Conservation (phyloP, 2,329 filamentous ascomycete genomes). For the Alternaria solani region DNA sequence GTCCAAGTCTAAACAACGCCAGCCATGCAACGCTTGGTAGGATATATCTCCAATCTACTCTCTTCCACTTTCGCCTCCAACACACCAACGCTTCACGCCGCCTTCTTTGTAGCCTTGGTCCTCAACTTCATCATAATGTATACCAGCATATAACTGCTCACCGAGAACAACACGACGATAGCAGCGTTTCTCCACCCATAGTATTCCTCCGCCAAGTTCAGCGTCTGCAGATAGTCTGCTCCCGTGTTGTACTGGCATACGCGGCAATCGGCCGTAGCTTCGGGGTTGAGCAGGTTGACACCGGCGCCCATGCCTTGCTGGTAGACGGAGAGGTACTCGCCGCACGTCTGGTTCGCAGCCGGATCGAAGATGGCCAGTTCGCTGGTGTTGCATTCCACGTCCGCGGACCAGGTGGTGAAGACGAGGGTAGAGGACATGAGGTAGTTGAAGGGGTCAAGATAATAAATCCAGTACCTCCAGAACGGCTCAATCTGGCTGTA, state of each 20-base stretch:
- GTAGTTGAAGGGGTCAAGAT: constrained; percentile 52
- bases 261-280: constrained; percentile 62
- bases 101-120: constrained; percentile 41
- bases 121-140: constrained; percentile 54
- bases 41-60: not conserved
- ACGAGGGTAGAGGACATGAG: constrained; percentile 50
- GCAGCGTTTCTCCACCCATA: constrained; percentile 73
- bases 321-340: constrained; percentile 64
- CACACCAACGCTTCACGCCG: not conserved
- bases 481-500: constrained; percentile 70
- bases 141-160: constrained; percentile 62
- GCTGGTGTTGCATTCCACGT: constrained; percentile 44
- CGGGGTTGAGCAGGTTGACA: constrained; percentile 66
- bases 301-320: constrained; percentile 55
- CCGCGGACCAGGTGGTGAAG: constrained; percentile 51
- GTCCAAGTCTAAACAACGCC: not conserved
- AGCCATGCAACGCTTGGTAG: not conserved
- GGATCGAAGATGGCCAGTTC: constrained; percentile 57
- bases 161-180: constrained; percentile 64
- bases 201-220: constrained; percentile 69
- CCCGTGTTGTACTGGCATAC: constrained; percentile 69
- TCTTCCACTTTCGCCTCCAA: no score
- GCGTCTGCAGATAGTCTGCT: constrained; percentile 64
- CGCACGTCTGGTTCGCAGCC: constrained; percentile 63
- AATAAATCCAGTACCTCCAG: constrained; percentile 62